phyloP scores from a whole-genome alignment of 768 basidiomycete genomes.

The Phanerodontia chrysosporium region DNA sequence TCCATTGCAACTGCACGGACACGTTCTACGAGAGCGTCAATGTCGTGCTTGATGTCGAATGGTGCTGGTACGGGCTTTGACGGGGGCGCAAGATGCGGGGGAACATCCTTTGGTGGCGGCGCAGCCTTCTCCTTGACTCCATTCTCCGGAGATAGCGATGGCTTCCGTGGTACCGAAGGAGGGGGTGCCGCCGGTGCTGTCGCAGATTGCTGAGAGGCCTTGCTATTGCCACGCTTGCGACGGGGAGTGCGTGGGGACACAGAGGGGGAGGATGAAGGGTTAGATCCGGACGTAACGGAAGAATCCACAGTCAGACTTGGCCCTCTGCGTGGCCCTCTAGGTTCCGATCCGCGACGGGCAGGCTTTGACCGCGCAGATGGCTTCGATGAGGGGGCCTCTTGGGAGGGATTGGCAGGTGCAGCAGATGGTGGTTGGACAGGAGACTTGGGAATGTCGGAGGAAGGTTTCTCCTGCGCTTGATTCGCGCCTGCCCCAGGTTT shows the following conservation, averaged over 20 bases:
- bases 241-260: conserved; percentile 40
- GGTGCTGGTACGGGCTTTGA: conserved; percentile 30
- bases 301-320: conserved; percentile 13
- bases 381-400: conserved; percentile 3
- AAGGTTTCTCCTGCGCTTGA: conserved; percentile 19
- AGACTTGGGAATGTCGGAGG: conserved; percentile 15
- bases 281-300: conserved; percentile 5
- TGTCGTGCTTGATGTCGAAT: conserved; percentile 54
- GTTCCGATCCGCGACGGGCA: conserved; percentile 12
- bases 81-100: conserved; percentile 47
- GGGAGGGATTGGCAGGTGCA: neutral
- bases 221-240: conserved; percentile 45
- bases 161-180: conserved; percentile 17
- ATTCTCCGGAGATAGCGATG: conserved; percentile 16
- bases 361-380: conserved; percentile 11
- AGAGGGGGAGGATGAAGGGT: conserved; percentile 18
- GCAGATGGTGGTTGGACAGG: neutral
- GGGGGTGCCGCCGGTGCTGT: conserved; percentile 12
- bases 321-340: conserved; percentile 15
- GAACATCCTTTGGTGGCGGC: conserved; percentile 45
- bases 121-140: conserved; percentile 18
- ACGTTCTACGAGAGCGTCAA: conserved; percentile 76
- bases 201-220: conserved; percentile 14
- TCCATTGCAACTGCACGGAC: conserved; percentile 72
- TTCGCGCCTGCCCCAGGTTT: conserved; percentile 18